Percentiles rank a stretch among this genome's conserved stretches.
These are phyloP conservation scores for Kickxella alabastrina DNA, from an alignment of 192 early-diverging fungal species.

Conservation along the genomic window DNA sequence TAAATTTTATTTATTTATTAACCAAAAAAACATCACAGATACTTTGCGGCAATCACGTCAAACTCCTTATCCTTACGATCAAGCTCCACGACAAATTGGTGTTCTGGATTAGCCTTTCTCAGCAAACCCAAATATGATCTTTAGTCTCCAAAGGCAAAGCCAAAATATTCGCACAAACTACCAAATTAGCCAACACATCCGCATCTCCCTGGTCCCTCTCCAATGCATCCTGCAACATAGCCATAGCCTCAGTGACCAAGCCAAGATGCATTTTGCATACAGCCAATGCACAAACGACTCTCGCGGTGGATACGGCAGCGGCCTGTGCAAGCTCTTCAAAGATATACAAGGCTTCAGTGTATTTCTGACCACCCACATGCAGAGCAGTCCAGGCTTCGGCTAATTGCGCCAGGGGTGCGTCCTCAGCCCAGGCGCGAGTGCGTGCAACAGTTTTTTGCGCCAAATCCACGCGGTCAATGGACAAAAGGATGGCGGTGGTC, in stretches of 20 bases:
- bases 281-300: conserved; percentile 77
- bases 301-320: conserved; percentile 65
- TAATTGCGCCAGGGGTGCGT: conserved; percentile 88
- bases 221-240: conserved; percentile 72
- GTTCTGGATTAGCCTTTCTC: conserved; percentile 65
- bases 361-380: conserved; percentile 67
- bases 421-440: conserved; percentile 88
- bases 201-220: conserved; percentile 67
- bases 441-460: conserved; percentile 74
- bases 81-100: conserved; percentile 74
- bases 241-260: conserved; percentile 78
- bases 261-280: conserved; percentile 76
- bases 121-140: conserved; percentile 68
- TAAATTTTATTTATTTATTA: too few relatives aligned
- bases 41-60: conserved; percentile 50
- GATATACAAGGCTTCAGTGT: conserved; percentile 86
- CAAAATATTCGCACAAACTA: conserved; percentile 66
- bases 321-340: conserved; percentile 89
- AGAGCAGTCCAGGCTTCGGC: conserved; percentile 87
- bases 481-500: conserved; percentile 72
- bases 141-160: conserved; percentile 67
- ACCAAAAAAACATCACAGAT: too few relatives aligned
- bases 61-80: conserved; percentile 78
- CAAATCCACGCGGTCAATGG: conserved; percentile 78
- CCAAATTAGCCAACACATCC: conserved; percentile 84